Conservation (phyloP, 495 filamentous ascomycete species). For the Lentithecium fluviatile region DNA sequence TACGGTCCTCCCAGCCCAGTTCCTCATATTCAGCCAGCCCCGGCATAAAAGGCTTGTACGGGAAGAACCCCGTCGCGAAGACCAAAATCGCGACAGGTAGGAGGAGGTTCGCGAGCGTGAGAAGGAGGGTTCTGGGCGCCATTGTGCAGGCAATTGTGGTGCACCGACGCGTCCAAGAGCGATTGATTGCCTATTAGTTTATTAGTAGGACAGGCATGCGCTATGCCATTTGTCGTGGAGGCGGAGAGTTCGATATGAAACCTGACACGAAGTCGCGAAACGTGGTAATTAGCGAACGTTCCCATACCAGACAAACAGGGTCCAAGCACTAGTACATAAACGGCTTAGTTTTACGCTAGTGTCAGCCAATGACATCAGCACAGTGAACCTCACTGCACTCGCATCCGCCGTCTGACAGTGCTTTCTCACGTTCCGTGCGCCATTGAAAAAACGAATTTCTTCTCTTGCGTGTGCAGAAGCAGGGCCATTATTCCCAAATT, state of each 20-base stretch:
- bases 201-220: too few species aligned
- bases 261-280: too few species aligned
- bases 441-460: not conserved
- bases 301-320: slow-evolving; percentile 4
- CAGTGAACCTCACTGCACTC: not conserved
- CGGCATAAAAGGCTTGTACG: slow-evolving; percentile 89
- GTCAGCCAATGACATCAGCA: slow-evolving; percentile 31
- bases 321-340: slow-evolving; percentile 17
- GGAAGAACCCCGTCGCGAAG: slow-evolving; percentile 94
- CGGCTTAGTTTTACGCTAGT: slow-evolving; percentile 4
- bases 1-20: slow-evolving; percentile 4
- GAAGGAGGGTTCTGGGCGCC: slow-evolving; percentile 16
- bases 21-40: slow-evolving; percentile 66
- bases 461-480: too few species aligned
- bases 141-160: not conserved
- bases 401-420: not conserved
- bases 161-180: not conserved
- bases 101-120: slow-evolving; percentile 62
- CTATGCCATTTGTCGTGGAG: not conserved
- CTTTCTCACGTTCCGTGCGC: not conserved
- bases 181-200: not conserved
- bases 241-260: not conserved
- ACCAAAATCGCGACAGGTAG: slow-evolving; percentile 73
- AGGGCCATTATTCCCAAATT: too few species aligned
- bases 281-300: not conserved